phyloP scores from a whole-genome alignment of 768 basidiomycete genomes.

The Kwoniella europaea region DNA sequence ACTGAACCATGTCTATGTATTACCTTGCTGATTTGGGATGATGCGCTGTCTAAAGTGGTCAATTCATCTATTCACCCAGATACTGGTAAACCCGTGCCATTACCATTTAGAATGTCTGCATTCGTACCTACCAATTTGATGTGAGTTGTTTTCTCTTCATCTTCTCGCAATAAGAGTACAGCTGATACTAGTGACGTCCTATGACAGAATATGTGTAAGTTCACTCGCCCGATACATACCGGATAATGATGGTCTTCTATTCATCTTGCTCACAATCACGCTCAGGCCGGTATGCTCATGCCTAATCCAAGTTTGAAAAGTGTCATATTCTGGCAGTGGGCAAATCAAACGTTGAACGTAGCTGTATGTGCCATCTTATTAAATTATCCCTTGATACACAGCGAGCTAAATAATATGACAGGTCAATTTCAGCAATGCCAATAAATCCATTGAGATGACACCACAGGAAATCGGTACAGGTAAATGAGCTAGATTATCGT shows the following conservation, averaged over 20 bases:
- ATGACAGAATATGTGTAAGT: conserved; percentile 26
- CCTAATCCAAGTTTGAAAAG: conserved; percentile 57
- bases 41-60: conserved; percentile 40
- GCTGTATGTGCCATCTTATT: conserved; percentile 31
- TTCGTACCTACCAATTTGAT: conserved; percentile 61
- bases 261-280: too few relatives aligned
- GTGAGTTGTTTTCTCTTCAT: conserved; percentile 23
- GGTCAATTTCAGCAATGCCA: conserved; percentile 60
- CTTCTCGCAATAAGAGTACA: background rate
- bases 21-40: background rate
- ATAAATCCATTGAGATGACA: conserved; percentile 59
- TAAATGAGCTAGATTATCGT: conserved; percentile 22
- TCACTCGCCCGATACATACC: background rate
- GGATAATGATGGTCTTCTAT: too few relatives aligned
- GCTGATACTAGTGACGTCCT: conserved; percentile 1
- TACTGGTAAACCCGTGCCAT: conserved; percentile 59
- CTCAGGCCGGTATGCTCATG: conserved; percentile 60
- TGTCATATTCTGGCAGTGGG: conserved; percentile 57
- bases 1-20: too few relatives aligned
- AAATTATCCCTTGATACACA: too few relatives aligned
- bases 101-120: conserved; percentile 60
- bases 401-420: conserved; percentile 12
- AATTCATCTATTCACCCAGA: conserved; percentile 58
- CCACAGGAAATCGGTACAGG: conserved; percentile 58
- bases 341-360: conserved; percentile 60